phyloP scores from a whole-genome alignment of 495 filamentous ascomycete genomes.

The Amniculicola lignicola region DNA sequence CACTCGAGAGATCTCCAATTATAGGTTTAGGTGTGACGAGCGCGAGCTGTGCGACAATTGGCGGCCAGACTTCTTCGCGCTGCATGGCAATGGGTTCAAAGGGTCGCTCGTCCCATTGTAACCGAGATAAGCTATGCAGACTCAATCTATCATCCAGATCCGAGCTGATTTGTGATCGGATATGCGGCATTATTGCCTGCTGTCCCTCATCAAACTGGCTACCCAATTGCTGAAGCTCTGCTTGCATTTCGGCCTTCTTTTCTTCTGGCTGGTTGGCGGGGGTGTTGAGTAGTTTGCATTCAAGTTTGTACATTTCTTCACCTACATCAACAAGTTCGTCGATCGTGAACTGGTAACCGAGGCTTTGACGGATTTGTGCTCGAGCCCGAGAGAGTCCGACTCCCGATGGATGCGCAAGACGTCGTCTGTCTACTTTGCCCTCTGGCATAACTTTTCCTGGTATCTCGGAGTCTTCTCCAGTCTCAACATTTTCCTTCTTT shows the following conservation, averaged over 20 bases:
- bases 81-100: conserved; percentile 55
- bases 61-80: conserved; percentile 57
- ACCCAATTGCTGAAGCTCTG: conserved; percentile 21
- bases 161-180: conserved; percentile 22
- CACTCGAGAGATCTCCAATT: conserved; percentile 15
- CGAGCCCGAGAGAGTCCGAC: too few relatives aligned
- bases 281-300: conserved; percentile 12
- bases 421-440: too few relatives aligned
- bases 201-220: neutral
- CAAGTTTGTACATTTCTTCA: conserved; percentile 21
- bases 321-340: conserved; percentile 22
- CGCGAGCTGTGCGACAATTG: conserved; percentile 39
- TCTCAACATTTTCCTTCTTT: too few relatives aligned
- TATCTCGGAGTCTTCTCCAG: too few relatives aligned
- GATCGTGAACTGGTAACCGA: neutral
- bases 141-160: conserved; percentile 50
- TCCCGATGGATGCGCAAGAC: too few relatives aligned
- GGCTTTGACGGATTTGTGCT: neutral
- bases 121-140: too few relatives aligned
- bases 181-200: neutral
- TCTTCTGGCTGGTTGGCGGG: conserved; percentile 17
- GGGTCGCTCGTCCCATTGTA: conserved; percentile 62
- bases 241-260: conserved; percentile 30
- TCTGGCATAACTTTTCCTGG: too few relatives aligned
- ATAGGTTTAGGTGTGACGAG: conserved; percentile 34